These are phyloP conservation scores for Colletotrichum somersetense DNA, from an alignment of 2,329 filamentous ascomycete species.

Conservation along the genomic window DNA sequence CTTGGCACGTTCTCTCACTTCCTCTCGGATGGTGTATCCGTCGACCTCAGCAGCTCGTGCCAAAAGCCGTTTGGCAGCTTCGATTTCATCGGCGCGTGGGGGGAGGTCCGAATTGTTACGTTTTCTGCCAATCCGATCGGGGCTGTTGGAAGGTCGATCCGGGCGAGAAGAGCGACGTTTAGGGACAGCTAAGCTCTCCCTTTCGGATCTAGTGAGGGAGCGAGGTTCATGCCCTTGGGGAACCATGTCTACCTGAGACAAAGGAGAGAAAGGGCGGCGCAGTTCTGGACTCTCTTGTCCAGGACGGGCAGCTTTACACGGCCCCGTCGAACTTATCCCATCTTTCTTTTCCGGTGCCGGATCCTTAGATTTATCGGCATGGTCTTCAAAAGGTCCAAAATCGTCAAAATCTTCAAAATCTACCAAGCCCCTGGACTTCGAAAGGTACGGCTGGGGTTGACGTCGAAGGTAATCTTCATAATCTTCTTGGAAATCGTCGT, in stretches of 20 bases:
- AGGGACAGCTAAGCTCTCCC: constrained; percentile 4
- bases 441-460: constrained; percentile 10
- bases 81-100: constrained; percentile 33
- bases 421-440: constrained; percentile 16
- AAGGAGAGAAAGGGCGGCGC: background rate
- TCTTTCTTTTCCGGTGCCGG: background rate
- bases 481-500: constrained; percentile 13
- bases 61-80: constrained; percentile 29
- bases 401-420: background rate
- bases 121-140: constrained; percentile 13
- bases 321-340: background rate
- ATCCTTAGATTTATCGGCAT: constrained; percentile 11
- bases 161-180: constrained; percentile 22
- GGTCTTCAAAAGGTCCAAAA: background rate
- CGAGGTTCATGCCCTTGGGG: constrained; percentile 10
- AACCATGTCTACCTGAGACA: constrained; percentile 24
- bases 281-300: constrained; percentile 12
- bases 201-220: background rate
- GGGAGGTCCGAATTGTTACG: constrained; percentile 19
- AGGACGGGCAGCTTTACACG: background rate
- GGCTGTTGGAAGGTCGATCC: constrained; percentile 15
- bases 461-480: constrained; percentile 14
- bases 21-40: background rate
- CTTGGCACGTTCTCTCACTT: background rate
- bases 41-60: constrained; percentile 25